These are phyloP conservation scores for Mycena sp. DNA, from an alignment of 1,284 basidiomycete genomes.

Conservation along the genomic window DNA sequence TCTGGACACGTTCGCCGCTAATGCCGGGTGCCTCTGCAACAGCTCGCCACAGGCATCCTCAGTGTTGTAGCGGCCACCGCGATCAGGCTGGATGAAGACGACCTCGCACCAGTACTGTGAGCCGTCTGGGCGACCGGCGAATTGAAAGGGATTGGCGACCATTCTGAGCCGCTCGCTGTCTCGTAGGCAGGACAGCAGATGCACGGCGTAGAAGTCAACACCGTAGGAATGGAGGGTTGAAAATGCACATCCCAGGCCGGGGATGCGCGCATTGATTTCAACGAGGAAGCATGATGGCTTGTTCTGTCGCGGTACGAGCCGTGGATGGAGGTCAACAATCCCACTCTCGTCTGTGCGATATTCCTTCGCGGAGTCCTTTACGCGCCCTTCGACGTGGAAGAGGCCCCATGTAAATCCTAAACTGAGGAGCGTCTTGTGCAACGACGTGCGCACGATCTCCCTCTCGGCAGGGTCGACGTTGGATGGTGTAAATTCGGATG, in stretches of 20 bases:
- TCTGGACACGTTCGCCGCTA: not conserved
- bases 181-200: constrained; percentile 15
- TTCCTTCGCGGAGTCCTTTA: constrained; percentile 15
- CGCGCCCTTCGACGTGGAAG: constrained; percentile 18
- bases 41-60: constrained; percentile 16
- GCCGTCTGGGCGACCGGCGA: constrained; percentile 8
- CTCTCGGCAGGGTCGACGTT: constrained; percentile 2
- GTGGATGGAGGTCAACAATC: constrained; percentile 11
- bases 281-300: constrained; percentile 17
- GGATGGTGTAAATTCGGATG: constrained; percentile 22
- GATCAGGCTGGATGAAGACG: constrained; percentile 17
- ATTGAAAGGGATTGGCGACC: not conserved
- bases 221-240: constrained; percentile 17
- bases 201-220: constrained; percentile 22
- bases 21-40: not conserved
- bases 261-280: constrained; percentile 24
- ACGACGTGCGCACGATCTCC: constrained; percentile 1
- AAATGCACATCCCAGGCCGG: constrained; percentile 21
- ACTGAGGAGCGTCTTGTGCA: constrained; percentile 10
- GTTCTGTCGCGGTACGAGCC: not conserved
- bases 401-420: constrained; percentile 21
- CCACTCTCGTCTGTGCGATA: constrained; percentile 8
- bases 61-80: constrained; percentile 11
- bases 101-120: constrained; percentile 23
- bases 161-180: constrained; percentile 2